Conservation (phyloP, 2,329 filamentous ascomycete species). For the Aspergillus sp. region DNA sequence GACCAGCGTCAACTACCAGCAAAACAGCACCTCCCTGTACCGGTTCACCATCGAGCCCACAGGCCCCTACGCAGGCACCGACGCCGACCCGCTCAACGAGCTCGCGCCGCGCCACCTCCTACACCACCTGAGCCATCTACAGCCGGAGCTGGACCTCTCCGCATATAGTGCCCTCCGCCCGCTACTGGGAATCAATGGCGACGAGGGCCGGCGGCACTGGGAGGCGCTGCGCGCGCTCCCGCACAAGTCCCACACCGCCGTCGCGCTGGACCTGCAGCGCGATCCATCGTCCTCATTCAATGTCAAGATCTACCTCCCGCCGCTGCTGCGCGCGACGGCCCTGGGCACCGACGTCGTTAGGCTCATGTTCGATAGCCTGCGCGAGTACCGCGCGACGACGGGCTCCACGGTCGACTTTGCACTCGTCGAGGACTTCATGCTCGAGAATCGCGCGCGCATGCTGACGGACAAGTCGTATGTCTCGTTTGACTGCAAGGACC, state of each 20-base stretch:
- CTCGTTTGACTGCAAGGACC: background rate
- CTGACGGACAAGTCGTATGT: background rate
- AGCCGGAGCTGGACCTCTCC: background rate
- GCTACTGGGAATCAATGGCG: background rate
- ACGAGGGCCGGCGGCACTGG: background rate
- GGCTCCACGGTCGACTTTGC: background rate
- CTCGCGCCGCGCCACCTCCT: background rate
- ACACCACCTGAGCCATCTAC: background rate
- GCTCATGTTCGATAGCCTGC: background rate
- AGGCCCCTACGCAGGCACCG: background rate
- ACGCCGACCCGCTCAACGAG: background rate
- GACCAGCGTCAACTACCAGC: constrained; percentile 7
- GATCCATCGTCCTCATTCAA: background rate
- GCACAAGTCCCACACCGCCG: background rate
- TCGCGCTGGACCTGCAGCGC: constrained; percentile 3
- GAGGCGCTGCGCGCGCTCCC: background rate
- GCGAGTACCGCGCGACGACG: background rate
- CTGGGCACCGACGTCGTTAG: background rate
- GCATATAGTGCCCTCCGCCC: background rate
- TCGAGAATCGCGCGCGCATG: background rate
- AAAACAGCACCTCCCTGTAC: background rate
- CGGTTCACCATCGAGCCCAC: background rate
- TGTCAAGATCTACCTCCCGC: background rate
- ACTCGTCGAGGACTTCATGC: constrained; percentile 1
- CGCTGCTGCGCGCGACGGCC: background rate